Base-by-base conservation (phyloP, 2,329 filamentous ascomycete genomes). In the Hypoxylon sp. region DNA sequence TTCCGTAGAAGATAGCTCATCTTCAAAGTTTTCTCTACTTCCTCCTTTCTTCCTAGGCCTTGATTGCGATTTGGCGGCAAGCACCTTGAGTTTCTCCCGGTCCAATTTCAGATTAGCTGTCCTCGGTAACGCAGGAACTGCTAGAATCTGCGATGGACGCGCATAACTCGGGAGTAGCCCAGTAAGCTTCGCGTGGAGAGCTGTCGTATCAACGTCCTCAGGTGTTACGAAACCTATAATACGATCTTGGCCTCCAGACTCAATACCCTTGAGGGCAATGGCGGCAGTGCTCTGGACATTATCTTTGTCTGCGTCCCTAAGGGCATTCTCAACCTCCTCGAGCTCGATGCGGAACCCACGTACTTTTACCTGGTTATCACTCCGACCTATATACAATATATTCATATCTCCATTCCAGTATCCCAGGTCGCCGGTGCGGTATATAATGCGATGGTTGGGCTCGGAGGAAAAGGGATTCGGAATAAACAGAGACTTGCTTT, bases 301-400 rank as follows among this genome's bases (percentile, higher is more conserved):
- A 16, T 39, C 37, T 19, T n/a, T 39, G n/a, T 9, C 37, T 9
- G 37, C n/a, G 19, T n/a, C n/a, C 7, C 5, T 5, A 19, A 39
- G 37, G 7, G 37, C 37, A 19, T 16, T 19, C 37, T 39, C 37
- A 39, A 39, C 37, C 8, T 39, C 37, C 6, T 39, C 37, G 6
- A 39, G 37, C 9, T 39, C 37, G 11, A 39, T 16, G 37, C 37
- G 37, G n/a, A 39, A 39, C n/a, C 37, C 37, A 19, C 37, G 37
- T 19, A 39, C 7, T 6, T 39, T 39, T n/a, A 39, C 37, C n/a
- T 39, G 37, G 9, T 39, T 7, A 39, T 39, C 37, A 39, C 37
- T 39, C 5, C 37, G 37, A 39, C 37, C 37, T 39, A 19, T 55
- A 48, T 11, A 62, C 53, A n/a, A 39, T 6, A 39, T 2, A 5